Percentiles rank a stretch among this genome's conserved stretches.
phyloP scores from a whole-genome alignment of 768 basidiomycete genomes.

The Postia placenta region DNA sequence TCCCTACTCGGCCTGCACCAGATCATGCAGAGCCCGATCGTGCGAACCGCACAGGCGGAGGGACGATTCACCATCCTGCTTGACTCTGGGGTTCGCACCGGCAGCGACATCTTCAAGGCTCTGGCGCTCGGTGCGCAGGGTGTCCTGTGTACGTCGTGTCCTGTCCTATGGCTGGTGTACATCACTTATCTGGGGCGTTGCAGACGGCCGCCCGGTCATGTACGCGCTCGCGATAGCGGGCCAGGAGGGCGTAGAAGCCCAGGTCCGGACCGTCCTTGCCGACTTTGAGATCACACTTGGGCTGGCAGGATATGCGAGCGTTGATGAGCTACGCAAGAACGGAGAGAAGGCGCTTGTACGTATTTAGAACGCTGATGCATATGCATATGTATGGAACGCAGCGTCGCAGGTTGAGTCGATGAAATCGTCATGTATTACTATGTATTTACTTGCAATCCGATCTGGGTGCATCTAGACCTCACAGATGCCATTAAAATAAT shows the following conservation, averaged over 20 bases:
- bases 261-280: conserved; percentile 58
- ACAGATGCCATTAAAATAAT: too few relatives aligned
- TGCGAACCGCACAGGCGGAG: conserved; percentile 48
- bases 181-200: background rate
- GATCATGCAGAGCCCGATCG: conserved; percentile 56
- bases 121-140: conserved; percentile 82
- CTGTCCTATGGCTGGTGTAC: too few relatives aligned
- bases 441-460: too few relatives aligned
- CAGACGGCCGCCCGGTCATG: conserved; percentile 68
- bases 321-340: conserved; percentile 58
- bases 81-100: conserved; percentile 79
- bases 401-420: too few relatives aligned
- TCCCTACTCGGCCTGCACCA: conserved; percentile 65
- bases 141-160: conserved; percentile 66
- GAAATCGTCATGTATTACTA: too few relatives aligned
- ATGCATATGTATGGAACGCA: too few relatives aligned
- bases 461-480: too few relatives aligned
- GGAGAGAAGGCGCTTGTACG: conserved; percentile 8
- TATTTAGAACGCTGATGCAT: too few relatives aligned
- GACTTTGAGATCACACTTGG: conserved; percentile 65
- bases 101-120: conserved; percentile 79
- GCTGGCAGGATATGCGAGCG: conserved; percentile 47
- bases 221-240: conserved; percentile 70
- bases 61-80: conserved; percentile 68
- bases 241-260: conserved; percentile 69